phyloP scores from a whole-genome alignment of 371 early-diverging fungal genomes.

The Rhizopus delemar region DNA sequence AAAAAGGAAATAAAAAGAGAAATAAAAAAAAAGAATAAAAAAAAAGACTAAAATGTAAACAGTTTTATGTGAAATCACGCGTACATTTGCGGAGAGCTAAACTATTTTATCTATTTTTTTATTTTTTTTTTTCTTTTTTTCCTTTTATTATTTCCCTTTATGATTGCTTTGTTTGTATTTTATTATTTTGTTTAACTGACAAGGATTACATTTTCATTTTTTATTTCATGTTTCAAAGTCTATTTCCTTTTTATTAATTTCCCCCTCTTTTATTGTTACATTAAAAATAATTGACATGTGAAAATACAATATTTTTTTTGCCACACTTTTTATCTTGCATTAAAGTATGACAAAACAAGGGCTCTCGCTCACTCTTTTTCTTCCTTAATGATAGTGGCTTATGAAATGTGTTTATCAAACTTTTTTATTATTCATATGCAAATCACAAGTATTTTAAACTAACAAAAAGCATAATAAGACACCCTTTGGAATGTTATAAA shows the following conservation, averaged over 20 bases:
- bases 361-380: too few species aligned
- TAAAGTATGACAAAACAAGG: not conserved
- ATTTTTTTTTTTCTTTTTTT: too few species aligned
- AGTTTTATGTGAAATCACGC: conserved; percentile 1
- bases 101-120: not conserved
- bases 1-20: not conserved
- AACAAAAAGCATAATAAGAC: too few species aligned
- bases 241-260: too few species aligned
- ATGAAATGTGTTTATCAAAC: too few species aligned
- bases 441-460: too few species aligned
- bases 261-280: not conserved
- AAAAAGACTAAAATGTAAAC: conserved; percentile 7
- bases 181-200: not conserved
- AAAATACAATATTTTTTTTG: not conserved
- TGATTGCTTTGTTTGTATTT: not conserved
- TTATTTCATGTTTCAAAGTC: not conserved
- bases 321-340: not conserved
- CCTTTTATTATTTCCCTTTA: too few species aligned
- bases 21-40: conserved; percentile 8
- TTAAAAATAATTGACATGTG: not conserved
- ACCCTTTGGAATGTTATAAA: too few species aligned
- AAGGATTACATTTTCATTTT: not conserved
- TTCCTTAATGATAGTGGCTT: too few species aligned
- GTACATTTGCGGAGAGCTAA: not conserved
- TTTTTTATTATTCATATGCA: too few species aligned